These are phyloP conservation scores for Phytophthora hybrid DNA, from an alignment of 352 stramenopile species.

Conservation along the genomic window DNA sequence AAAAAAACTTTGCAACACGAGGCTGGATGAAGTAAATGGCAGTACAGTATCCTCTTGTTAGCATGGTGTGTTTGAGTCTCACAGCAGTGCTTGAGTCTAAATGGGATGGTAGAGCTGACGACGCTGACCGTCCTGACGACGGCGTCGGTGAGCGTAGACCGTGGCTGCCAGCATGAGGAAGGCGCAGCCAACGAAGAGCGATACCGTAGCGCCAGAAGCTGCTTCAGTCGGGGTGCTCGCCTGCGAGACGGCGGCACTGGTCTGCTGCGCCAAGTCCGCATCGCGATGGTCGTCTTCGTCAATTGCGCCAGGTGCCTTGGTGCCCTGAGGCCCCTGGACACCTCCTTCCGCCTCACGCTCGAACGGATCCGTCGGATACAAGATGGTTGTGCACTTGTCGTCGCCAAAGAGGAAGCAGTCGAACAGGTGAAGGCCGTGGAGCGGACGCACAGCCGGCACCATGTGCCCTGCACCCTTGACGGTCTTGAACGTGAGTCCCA, in stretches of 20 bases:
- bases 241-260: constrained; percentile 27
- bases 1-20: background rate
- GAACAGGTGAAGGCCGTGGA: constrained; percentile 73
- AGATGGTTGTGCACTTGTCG: constrained; percentile 55
- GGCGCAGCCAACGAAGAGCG: constrained; percentile 35
- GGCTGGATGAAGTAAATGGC: background rate
- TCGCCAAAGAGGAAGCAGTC: constrained; percentile 78
- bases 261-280: constrained; percentile 19
- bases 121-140: constrained; percentile 24
- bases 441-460: constrained; percentile 71
- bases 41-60: background rate
- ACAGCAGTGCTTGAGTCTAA: constrained; percentile 18
- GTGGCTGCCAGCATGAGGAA: constrained; percentile 35
- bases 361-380: constrained; percentile 58
- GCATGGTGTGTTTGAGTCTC: background rate
- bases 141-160: constrained; percentile 29
- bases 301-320: constrained; percentile 9
- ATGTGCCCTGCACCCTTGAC: constrained; percentile 93
- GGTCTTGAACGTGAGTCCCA: constrained; percentile 87
- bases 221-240: constrained; percentile 10
- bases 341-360: constrained; percentile 57
- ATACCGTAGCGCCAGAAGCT: constrained; percentile 28
- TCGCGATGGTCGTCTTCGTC: constrained; percentile 28
- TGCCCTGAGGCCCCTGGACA: constrained; percentile 2
- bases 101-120: constrained; percentile 35